A percentile compares a stretch with the other conserved stretches of the same genome.
These are phyloP conservation scores for Inga leiocalycina DNA, from an alignment of 306 rosid species.

Conservation along the genomic window DNA sequence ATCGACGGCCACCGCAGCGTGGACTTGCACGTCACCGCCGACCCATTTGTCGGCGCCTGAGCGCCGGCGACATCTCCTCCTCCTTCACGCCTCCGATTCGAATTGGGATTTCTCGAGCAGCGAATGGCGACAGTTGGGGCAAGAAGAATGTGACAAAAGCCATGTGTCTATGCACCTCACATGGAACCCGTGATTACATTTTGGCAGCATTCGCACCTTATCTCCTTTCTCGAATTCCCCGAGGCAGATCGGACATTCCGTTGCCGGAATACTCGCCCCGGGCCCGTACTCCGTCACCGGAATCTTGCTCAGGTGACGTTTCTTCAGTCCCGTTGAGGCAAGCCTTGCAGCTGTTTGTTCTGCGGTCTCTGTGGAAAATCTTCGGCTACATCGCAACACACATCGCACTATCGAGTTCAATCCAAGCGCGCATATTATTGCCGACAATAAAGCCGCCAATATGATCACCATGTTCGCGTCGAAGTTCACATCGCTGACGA, in stretches of 20 bases:
- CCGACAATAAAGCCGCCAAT: conserved; percentile 72
- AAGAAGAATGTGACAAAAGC: conserved; percentile 79
- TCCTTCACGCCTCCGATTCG: neutral
- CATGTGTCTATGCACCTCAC: conserved; percentile 83
- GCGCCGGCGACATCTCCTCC: conserved; percentile 18
- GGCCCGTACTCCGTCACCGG: conserved; percentile 71
- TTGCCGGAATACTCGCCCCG: conserved; percentile 51
- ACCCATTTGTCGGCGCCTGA: conserved; percentile 3
- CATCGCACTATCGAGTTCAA: conserved; percentile 76
- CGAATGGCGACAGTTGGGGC: conserved; percentile 82
- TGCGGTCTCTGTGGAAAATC: conserved; percentile 45
- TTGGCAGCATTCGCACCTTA: conserved; percentile 64
- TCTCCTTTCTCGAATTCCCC: conserved; percentile 81
- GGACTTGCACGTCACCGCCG: conserved; percentile 16
- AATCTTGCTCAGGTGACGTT: conserved; percentile 53
- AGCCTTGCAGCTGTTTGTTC: conserved; percentile 46
- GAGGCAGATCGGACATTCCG: conserved; percentile 86
- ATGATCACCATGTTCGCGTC: conserved; percentile 87
- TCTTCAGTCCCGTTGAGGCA: conserved; percentile 60
- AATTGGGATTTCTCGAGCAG: conserved; percentile 34
- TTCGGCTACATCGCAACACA: conserved; percentile 50
- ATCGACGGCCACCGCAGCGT: conserved; percentile 32
- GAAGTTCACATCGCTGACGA: conserved; percentile 51
- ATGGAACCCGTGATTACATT: conserved; percentile 86
- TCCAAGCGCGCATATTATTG: conserved; percentile 70